Percentiles rank a stretch among this genome's conserved stretches.
Conservation (phyloP, 2,329 filamentous ascomycete species). For the Macroventuria anomochaeta region DNA sequence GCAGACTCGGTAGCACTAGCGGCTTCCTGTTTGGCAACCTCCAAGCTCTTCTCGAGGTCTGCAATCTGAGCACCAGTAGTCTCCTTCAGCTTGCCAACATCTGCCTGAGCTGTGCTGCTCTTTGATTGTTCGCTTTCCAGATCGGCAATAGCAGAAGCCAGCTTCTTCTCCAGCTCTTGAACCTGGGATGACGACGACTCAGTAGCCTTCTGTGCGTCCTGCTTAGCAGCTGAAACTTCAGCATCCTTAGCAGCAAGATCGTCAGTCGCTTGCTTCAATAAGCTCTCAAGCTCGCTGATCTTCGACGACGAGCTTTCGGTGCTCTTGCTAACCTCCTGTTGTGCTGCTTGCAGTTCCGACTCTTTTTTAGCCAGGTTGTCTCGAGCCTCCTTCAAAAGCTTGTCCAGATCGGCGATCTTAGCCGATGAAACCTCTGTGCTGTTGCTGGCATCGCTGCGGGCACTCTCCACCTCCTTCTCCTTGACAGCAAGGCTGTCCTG, state of each 20-base stretch:
- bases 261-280: slow-evolving; percentile 32
- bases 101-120: slow-evolving; percentile 22
- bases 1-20: slow-evolving; percentile 23
- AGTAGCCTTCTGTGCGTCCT: slow-evolving; percentile 24
- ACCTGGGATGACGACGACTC: slow-evolving; percentile 20
- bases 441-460: slow-evolving; percentile 25
- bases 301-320: slow-evolving; percentile 29
- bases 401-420: slow-evolving; percentile 36
- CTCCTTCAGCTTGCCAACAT: slow-evolving; percentile 26
- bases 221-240: slow-evolving; percentile 28
- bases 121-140: slow-evolving; percentile 16
- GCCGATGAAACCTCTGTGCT: slow-evolving; percentile 26
- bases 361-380: slow-evolving; percentile 31
- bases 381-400: slow-evolving; percentile 26
- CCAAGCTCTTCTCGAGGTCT: slow-evolving; percentile 30
- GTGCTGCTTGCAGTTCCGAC: slow-evolving; percentile 28
- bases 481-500: slow-evolving; percentile 32
- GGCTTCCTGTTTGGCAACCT: slow-evolving; percentile 23
- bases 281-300: slow-evolving; percentile 30
- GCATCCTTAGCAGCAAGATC: slow-evolving; percentile 31
- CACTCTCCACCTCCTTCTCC: slow-evolving; percentile 30
- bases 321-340: slow-evolving; percentile 28
- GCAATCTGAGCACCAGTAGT: slow-evolving; percentile 28
- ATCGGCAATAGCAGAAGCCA: slow-evolving; percentile 5
- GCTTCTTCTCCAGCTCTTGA: slow-evolving; percentile 23